Conservation (phyloP, 371 early-diverging fungal species). For the Syncephalastrum contaminatum region DNA sequence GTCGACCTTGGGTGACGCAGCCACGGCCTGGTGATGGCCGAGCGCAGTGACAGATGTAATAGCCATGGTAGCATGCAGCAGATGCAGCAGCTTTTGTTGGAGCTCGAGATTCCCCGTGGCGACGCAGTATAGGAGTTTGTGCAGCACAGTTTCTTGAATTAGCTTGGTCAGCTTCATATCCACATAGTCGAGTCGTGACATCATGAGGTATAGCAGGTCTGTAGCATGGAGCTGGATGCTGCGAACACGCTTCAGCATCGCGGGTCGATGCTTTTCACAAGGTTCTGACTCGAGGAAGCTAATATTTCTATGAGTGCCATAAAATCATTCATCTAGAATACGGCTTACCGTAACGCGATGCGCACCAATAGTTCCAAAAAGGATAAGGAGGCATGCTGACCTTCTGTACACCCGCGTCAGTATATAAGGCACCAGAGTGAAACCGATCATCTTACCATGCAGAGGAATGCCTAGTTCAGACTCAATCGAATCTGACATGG, state of each 20-base stretch:
- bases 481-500: constrained; percentile 21
- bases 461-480: constrained; percentile 15
- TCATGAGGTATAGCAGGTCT: constrained; percentile 60
- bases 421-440: neutral
- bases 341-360: constrained; percentile 15
- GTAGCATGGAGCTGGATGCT: constrained; percentile 63
- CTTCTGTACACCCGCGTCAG: neutral
- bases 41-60: constrained; percentile 37
- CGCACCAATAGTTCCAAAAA: constrained; percentile 43
- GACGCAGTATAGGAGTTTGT: constrained; percentile 67
- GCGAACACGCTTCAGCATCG: constrained; percentile 30
- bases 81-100: constrained; percentile 71
- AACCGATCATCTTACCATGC: constrained; percentile 4
- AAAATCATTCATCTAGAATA: neutral
- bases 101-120: constrained; percentile 53
- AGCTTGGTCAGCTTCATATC: constrained; percentile 50
- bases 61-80: constrained; percentile 61
- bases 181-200: constrained; percentile 56
- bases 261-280: constrained; percentile 14
- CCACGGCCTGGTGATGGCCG: constrained; percentile 13
- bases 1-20: constrained; percentile 4
- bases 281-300: constrained; percentile 47
- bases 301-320: neutral
- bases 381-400: constrained; percentile 12
- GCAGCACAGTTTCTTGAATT: constrained; percentile 57